Evolutionary conservation across 176 grass and related monocot genomes (phyloP), one percentile per base, ranked within the genome.

Genomic region (Eleusine indica): DNA sequence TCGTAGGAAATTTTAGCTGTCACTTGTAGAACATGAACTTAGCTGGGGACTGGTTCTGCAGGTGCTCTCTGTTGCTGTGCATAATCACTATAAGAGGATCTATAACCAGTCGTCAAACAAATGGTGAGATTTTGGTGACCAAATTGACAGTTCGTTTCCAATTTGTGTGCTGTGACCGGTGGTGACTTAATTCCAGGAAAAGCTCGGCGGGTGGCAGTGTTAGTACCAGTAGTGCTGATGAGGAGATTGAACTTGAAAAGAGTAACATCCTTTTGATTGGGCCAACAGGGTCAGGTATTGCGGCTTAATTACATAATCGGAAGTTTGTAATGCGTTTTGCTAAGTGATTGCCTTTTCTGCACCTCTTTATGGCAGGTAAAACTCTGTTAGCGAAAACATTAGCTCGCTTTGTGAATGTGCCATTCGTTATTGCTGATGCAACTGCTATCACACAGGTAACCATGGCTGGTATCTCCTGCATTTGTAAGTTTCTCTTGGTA

Each of bases 1-100:
- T 42, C 37, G 29, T 22, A 32, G 32, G 29, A 16, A 53, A 6
- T 68, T 74, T 43, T 35, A 63, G 67, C 65, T 61, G 2, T 6
- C 37, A 35, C 28, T 4, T 43, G 15, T 69, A 29, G 35, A 18
- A 7, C 40, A 28, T 37, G 40, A 11, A 56, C 40, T 82, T 66
- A 90, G 41, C 16, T 52, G 8, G 41, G 14, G 38, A 8, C 15
- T 84, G 76, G 7, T 41, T 63, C 29, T 83, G 82, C 85, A 94
- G 88, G 88, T 94, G 44, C 86, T 94, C 16, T 90, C 85, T 54
- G 91, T 94, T 15, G 88, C 85, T 17, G 91, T 90, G 42, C 86
- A 94, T 86, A 94, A 94, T 70, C 91, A 94, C 86, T 94, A 90
- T 79, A 94, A 90, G 67, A 86, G 91, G 79, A 84, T 91, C 67